Percentiles rank a stretch among this genome's conserved stretches.
phyloP scores from a whole-genome alignment of 2,329 filamentous ascomycete species.

The Nothopassalora personata region DNA sequence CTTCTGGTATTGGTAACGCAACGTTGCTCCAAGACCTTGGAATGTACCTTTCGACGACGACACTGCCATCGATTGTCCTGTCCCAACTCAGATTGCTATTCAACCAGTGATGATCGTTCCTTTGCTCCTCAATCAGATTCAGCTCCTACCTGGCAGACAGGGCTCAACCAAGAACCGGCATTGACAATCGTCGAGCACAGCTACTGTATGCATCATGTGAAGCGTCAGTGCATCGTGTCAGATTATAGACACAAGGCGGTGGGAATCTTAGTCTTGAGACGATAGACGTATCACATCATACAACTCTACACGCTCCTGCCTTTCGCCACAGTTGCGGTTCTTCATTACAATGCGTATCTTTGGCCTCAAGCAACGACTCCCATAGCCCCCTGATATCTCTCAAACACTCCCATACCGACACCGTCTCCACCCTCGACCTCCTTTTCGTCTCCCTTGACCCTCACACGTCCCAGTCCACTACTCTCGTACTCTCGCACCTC shows the following conservation, averaged over 20 bases:
- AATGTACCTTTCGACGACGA: too few species aligned
- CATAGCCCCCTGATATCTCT: slow-evolving; percentile 57
- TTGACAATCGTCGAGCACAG: too few species aligned
- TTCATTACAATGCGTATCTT: not conserved
- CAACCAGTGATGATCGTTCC: too few species aligned
- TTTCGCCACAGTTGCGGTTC: not conserved
- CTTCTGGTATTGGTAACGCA: not conserved
- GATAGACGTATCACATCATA: not conserved
- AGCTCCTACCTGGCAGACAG: too few species aligned
- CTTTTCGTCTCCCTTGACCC: slow-evolving; percentile 21
- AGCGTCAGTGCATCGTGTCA: too few species aligned
- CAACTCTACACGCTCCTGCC: not conserved
- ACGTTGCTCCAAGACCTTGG: not conserved
- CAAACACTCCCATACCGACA: slow-evolving; percentile 34
- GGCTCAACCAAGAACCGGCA: too few species aligned
- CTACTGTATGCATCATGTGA: too few species aligned
- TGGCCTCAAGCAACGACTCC: slow-evolving; percentile 68
- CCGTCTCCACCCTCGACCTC: slow-evolving; percentile 33
- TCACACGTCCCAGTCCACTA: slow-evolving; percentile 17
- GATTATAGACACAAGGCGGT: too few species aligned
- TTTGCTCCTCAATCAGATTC: too few species aligned
- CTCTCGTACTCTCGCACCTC: slow-evolving; percentile 47
- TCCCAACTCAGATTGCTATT: too few species aligned
- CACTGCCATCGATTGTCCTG: too few species aligned
- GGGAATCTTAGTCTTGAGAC: too few species aligned